A percentile compares a stretch with the other conserved stretches of the same genome.
Evolutionary conservation across 2,329 filamentous ascomycete species (phyloP).

Genomic region (Talaromyces sp.): DNA sequence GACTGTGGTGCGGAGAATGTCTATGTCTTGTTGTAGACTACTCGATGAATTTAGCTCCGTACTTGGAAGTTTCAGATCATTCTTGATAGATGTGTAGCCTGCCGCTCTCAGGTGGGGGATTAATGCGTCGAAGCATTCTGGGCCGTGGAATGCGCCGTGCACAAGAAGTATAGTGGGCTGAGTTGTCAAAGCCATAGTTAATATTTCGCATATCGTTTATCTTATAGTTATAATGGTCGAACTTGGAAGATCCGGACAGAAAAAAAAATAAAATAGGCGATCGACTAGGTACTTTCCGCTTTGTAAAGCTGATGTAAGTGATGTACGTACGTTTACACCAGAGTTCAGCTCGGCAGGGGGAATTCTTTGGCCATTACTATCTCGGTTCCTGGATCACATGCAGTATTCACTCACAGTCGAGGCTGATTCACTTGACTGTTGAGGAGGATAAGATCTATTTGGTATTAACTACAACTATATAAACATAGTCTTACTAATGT

Average conservation of each 20-base stretch:
- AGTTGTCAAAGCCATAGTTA: neutral
- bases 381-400: no score
- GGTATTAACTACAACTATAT: no score
- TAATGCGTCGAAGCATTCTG: neutral
- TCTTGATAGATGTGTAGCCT: neutral
- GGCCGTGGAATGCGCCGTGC: neutral
- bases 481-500: no score
- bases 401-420: no score
- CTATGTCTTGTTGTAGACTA: neutral
- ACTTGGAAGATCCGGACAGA: neutral
- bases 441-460: no score
- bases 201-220: neutral
- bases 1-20: neutral
- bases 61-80: neutral
- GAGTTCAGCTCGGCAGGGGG: no score
- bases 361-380: no score
- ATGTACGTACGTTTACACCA: no score
- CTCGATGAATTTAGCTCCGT: neutral
- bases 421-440: no score
- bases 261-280: neutral
- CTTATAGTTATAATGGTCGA: neutral
- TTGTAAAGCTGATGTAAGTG: no score
- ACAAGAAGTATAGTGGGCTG: neutral
- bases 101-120: neutral
- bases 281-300: no score